These are phyloP conservation scores for Xylariaceae sp. DNA, from an alignment of 2,329 filamentous ascomycete species.

Conservation along the genomic window DNA sequence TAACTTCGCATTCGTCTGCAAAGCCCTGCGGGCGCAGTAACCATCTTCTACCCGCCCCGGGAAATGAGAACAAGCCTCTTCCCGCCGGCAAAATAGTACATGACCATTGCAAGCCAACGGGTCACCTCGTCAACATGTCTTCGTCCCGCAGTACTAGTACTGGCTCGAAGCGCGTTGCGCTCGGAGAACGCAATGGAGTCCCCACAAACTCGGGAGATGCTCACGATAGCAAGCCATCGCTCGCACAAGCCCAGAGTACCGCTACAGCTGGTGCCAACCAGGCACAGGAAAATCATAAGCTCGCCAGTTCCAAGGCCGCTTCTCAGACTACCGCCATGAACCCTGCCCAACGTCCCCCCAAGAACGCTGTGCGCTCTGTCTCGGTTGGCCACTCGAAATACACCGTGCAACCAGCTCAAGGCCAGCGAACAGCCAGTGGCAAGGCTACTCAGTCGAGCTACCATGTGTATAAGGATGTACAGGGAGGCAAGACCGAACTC, in stretches of 20 bases:
- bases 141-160: slow-evolving; percentile 54
- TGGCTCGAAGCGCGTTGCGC: slow-evolving; percentile 68
- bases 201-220: slow-evolving; percentile 32
- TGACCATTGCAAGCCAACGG: slow-evolving; percentile 75
- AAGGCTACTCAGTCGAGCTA: slow-evolving; percentile 1
- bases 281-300: slow-evolving; percentile 41
- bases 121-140: slow-evolving; percentile 50
- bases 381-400: slow-evolving; percentile 23
- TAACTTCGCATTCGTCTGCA: slow-evolving; percentile 19
- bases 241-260: slow-evolving; percentile 27
- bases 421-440: neutral
- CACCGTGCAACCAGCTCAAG: slow-evolving; percentile 1
- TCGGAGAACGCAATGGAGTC: slow-evolving; percentile 77
- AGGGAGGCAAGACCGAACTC: neutral
- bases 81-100: slow-evolving; percentile 59
- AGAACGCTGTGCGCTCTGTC: slow-evolving; percentile 21
- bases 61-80: slow-evolving; percentile 64
- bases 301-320: slow-evolving; percentile 10
- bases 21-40: slow-evolving; percentile 63
- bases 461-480: slow-evolving; percentile 27
- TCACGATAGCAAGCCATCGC: slow-evolving; percentile 29
- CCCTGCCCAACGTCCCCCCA: slow-evolving; percentile 34
- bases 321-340: slow-evolving; percentile 36
- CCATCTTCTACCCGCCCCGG: slow-evolving; percentile 53
- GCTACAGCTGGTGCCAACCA: slow-evolving; percentile 27